These are phyloP conservation scores for Colletotrichum lentis DNA, from an alignment of 2,329 filamentous ascomycete genomes.

Conservation along the genomic window DNA sequence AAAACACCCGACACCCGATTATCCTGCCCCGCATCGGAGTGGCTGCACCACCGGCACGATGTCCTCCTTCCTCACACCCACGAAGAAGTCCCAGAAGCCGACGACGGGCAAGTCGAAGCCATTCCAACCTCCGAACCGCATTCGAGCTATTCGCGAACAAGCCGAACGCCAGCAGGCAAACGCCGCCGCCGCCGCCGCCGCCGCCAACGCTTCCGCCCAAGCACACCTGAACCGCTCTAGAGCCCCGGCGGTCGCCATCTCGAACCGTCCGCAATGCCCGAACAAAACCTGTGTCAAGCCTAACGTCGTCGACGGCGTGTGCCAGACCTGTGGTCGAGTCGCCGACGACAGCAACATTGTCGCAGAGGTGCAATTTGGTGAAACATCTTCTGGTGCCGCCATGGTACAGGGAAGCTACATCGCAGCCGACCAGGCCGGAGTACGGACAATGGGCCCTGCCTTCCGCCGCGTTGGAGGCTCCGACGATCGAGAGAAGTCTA, in stretches of 20 bases:
- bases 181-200: slow-evolving; percentile 44
- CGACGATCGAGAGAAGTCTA: slow-evolving; percentile 66
- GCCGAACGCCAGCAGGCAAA: slow-evolving; percentile 55
- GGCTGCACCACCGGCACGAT: slow-evolving; percentile 44
- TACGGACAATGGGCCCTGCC: slow-evolving; percentile 71
- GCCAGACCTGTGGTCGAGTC: slow-evolving; percentile 84
- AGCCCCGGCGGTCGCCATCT: slow-evolving; percentile 46
- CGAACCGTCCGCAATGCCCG: slow-evolving; percentile 58
- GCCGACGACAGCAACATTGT: slow-evolving; percentile 90
- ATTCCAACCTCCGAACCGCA: slow-evolving; percentile 56
- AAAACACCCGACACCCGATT: neutral
- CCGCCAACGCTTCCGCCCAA: slow-evolving; percentile 39
- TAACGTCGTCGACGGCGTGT: slow-evolving; percentile 72
- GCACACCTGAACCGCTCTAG: slow-evolving; percentile 39
- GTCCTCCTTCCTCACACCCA: slow-evolving; percentile 58
- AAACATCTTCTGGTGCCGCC: slow-evolving; percentile 84
- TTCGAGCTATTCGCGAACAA: slow-evolving; percentile 62
- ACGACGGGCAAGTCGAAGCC: slow-evolving; percentile 48
- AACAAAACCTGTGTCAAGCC: slow-evolving; percentile 69
- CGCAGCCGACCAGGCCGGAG: slow-evolving; percentile 83
- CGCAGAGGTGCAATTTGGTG: slow-evolving; percentile 89
- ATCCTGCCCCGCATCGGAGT: neutral
- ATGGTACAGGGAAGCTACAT: slow-evolving; percentile 91
- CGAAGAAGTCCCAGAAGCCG: slow-evolving; percentile 47
- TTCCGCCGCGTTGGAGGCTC: slow-evolving; percentile 67